A percentile compares a stretch with the other conserved stretches of the same genome.
Conservation (phyloP, 2,329 filamentous ascomycete species). For the Colletotrichum sp. region DNA sequence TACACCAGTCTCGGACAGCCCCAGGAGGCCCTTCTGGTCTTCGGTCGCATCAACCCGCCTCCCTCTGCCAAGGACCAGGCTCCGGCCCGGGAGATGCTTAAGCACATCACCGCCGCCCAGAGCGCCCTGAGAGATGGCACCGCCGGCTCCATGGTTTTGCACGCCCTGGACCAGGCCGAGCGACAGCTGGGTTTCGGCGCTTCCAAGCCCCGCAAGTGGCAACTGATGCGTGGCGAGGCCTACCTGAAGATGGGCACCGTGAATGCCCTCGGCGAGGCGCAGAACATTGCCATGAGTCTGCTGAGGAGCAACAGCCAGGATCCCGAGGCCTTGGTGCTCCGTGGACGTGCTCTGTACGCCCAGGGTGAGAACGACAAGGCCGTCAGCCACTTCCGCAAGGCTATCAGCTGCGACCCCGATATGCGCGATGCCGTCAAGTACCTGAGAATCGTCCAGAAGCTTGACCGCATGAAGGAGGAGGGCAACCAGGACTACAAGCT, state of each 20-base stretch:
- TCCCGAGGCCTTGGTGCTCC: slow-evolving; percentile 89
- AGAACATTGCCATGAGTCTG: slow-evolving; percentile 89
- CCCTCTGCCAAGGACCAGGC: slow-evolving; percentile 86
- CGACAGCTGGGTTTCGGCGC: slow-evolving; percentile 78
- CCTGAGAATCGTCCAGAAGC: slow-evolving; percentile 86
- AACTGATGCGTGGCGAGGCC: slow-evolving; percentile 88
- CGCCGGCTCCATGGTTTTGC: slow-evolving; percentile 88
- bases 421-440: slow-evolving; percentile 88
- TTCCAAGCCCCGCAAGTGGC: slow-evolving; percentile 88
- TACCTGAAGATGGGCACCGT: slow-evolving; percentile 90
- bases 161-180: slow-evolving; percentile 90
- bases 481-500: slow-evolving; percentile 91
- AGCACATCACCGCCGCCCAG: slow-evolving; percentile 81
- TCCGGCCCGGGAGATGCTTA: slow-evolving; percentile 82
- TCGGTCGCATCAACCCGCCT: slow-evolving; percentile 78
- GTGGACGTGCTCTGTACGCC: slow-evolving; percentile 85
- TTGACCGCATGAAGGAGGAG: slow-evolving; percentile 92
- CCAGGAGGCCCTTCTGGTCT: slow-evolving; percentile 83
- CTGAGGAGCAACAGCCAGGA: slow-evolving; percentile 88
- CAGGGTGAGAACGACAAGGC: slow-evolving; percentile 97
- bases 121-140: slow-evolving; percentile 76
- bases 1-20: slow-evolving; percentile 88
- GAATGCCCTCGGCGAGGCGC: slow-evolving; percentile 88
- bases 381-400: slow-evolving; percentile 89
- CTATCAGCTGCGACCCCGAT: slow-evolving; percentile 89